Conservation (phyloP, 2,329 filamentous ascomycete genomes). For the Calonectria ilicicola region DNA sequence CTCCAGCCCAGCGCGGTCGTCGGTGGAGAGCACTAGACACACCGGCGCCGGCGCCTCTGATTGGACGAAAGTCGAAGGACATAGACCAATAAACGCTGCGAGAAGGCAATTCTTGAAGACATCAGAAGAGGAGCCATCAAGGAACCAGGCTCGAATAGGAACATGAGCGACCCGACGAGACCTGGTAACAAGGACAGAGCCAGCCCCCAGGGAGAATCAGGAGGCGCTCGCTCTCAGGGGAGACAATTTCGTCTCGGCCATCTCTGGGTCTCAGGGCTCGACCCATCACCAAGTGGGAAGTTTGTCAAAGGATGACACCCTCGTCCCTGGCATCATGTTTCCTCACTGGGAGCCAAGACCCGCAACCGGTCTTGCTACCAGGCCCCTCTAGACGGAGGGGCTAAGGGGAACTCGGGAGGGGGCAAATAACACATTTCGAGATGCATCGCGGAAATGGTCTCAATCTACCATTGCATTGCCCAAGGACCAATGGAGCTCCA, state of each 20-base stretch:
- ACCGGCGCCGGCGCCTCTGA: constrained; percentile 26
- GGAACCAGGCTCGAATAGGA: constrained; percentile 41
- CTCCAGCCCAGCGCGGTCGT: constrained; percentile 36
- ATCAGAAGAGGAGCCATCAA: constrained; percentile 28
- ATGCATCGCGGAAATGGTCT: constrained; percentile 34
- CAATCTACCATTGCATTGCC: constrained; percentile 37
- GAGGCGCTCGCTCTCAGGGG: constrained; percentile 32
- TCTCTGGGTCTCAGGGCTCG: constrained; percentile 30
- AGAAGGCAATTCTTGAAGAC: constrained; percentile 31
- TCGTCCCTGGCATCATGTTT: constrained; percentile 28
- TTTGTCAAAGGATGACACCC: constrained; percentile 20
- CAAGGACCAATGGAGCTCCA: constrained; percentile 34
- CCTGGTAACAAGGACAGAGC: constrained; percentile 14
- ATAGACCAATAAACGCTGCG: constrained; percentile 30
- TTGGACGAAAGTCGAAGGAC: constrained; percentile 34
- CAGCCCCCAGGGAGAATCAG: constrained; percentile 27
- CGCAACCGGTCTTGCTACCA: constrained; percentile 19
- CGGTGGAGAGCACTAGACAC: constrained; percentile 37
- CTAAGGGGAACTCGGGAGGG: background rate
- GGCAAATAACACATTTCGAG: constrained; percentile 28
- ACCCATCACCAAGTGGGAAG: constrained; percentile 32
- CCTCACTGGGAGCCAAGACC: constrained; percentile 22
- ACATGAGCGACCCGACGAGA: constrained; percentile 40
- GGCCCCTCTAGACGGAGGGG: background rate
- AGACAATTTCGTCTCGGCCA: constrained; percentile 25